Evolutionary conservation across 768 basidiomycete species (phyloP).

Genomic region (Amyloporia xantha): DNA sequence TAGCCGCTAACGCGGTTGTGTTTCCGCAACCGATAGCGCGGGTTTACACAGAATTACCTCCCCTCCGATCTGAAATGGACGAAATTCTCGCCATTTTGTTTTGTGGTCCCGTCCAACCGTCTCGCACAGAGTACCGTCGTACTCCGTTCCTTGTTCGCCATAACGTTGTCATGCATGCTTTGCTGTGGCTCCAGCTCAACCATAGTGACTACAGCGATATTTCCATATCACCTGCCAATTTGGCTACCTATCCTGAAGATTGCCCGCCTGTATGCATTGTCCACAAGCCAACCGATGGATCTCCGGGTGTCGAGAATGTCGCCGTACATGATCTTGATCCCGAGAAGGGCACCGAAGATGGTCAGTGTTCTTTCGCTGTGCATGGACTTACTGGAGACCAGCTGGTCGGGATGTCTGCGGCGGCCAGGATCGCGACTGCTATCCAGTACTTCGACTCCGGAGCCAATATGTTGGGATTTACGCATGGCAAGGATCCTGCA

Average conservation of each 20-base stretch:
- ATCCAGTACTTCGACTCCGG: conserved; percentile 10
- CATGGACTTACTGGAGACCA: neutral
- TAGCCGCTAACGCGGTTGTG: conserved; percentile 12
- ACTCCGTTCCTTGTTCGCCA: too few relatives aligned
- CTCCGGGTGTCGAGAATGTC: neutral
- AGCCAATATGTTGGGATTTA: too few relatives aligned
- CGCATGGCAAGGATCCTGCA: too few relatives aligned
- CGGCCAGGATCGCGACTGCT: neutral
- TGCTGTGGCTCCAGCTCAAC: too few relatives aligned
- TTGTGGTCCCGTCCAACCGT: too few relatives aligned
- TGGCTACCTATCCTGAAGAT: conserved; percentile 9
- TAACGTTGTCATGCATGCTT: too few relatives aligned
- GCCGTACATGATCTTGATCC: neutral
- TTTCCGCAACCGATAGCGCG: conserved; percentile 11
- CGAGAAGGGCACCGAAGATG: neutral
- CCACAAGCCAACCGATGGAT: neutral
- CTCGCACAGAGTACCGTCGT: too few relatives aligned
- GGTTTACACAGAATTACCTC: conserved; percentile 9
- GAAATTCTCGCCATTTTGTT: too few relatives aligned
- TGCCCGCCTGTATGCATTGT: neutral
- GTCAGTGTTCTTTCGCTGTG: neutral
- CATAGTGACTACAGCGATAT: too few relatives aligned
- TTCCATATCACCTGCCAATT: too few relatives aligned
- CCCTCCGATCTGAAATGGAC: too few relatives aligned
- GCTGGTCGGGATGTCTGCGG: neutral